These are phyloP conservation scores for Daldinia grandis DNA, from an alignment of 495 filamentous ascomycete genomes.

Conservation along the genomic window DNA sequence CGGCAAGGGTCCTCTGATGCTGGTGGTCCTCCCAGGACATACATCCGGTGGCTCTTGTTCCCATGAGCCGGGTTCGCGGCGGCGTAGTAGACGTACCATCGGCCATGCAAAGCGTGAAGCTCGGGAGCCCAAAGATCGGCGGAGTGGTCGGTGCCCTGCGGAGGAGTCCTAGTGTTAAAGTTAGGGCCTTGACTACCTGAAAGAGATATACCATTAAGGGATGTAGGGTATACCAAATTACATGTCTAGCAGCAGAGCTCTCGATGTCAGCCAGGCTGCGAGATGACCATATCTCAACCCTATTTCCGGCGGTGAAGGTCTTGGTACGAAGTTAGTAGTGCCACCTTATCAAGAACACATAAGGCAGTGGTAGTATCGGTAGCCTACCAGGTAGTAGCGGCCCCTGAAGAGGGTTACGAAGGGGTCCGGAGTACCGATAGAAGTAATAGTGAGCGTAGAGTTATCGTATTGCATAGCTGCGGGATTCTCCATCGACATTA, in stretches of 20 bases:
- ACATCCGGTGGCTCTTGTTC: slow-evolving; percentile 47
- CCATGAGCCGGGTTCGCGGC: slow-evolving; percentile 41
- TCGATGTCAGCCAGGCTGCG: slow-evolving; percentile 44
- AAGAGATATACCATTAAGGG: background rate
- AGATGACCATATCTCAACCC: slow-evolving; percentile 48
- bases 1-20: slow-evolving; percentile 37
- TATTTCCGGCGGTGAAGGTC: slow-evolving; percentile 46
- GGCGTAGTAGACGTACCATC: slow-evolving; percentile 49
- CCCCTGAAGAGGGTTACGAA: slow-evolving; percentile 40
- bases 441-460: slow-evolving; percentile 43
- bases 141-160: slow-evolving; percentile 44
- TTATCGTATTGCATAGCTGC: slow-evolving; percentile 44
- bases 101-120: slow-evolving; percentile 42
- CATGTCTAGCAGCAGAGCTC: slow-evolving; percentile 37
- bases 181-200: slow-evolving; percentile 4
- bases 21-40: slow-evolving; percentile 44
- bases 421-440: slow-evolving; percentile 43
- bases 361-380: background rate
- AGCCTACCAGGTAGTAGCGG: slow-evolving; percentile 43
- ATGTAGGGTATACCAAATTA: slow-evolving; percentile 38
- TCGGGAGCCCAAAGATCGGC: slow-evolving; percentile 48
- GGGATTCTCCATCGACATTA: slow-evolving; percentile 29
- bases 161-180: slow-evolving; percentile 37
- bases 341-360: background rate
- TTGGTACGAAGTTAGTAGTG: slow-evolving; percentile 22